Evolutionary conservation across 2,329 filamentous ascomycete genomes (phyloP), one percentile per base, ranked within the genome.

Genomic region (Exserohilum turcica): DNA sequence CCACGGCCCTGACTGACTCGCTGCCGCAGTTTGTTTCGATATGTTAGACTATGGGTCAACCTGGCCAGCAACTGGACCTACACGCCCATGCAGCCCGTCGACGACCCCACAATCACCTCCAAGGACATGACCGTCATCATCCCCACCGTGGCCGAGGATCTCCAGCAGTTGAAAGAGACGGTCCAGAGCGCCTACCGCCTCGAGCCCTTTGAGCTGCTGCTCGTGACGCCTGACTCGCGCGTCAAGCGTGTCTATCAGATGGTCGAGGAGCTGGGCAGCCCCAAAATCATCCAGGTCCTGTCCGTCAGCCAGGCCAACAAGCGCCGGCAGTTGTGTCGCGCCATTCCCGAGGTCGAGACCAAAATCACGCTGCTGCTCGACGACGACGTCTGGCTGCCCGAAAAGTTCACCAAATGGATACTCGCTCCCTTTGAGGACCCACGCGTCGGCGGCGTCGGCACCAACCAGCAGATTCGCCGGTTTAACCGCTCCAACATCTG

Each of bases 71-170:
- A 90, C 66, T 92, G 91, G 89, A 81, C 81, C 9, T 96, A 96
- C 79, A 89, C 86, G 75, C 92, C 92, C 21, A 90, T 92, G 57
- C 89, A 89, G 36, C 88, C 93, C 48, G 89, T 91, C 35, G 84
- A 86, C 53, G 89, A 91, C 59, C 91, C 93, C n/a, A 86, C 82
- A 38, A 87, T 92, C 72, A 91, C 86, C 24, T 84, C 86, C 29
- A 79, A 90, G 64, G 91, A 97, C 83, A 92, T 96, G 67, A 96
- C 93, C 5, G 91, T 97, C 60, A 90, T 97, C 65, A 90, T 97
- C 56, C 93, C 93, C 6, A 95, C 92, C 9, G 92, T 97, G 60
- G 91, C 95, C 70, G 91, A 92, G 56, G 87, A 86, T 57, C 91
- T 93, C 55, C 87, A 92, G 65, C 91, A 95, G 70, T 81, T 97